These are phyloP conservation scores for Alternaria tenuissima DNA, from an alignment of 2,329 filamentous ascomycete species.

Conservation along the genomic window DNA sequence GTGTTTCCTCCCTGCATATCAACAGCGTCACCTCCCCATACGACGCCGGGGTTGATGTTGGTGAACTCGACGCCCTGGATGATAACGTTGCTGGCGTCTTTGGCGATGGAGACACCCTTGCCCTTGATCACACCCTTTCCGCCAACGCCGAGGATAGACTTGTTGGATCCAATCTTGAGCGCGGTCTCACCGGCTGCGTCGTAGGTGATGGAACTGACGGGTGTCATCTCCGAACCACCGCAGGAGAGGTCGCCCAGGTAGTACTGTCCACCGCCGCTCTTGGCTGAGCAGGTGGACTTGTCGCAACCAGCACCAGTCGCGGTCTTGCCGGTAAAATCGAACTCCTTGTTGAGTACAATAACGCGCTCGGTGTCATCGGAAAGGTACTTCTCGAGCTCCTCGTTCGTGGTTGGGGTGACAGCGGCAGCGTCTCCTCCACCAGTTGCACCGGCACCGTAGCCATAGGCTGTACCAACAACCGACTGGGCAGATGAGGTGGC, in stretches of 20 bases:
- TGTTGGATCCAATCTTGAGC: constrained; percentile 52
- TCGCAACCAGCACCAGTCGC: constrained; percentile 32
- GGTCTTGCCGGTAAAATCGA: constrained; percentile 38
- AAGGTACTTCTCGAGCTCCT: constrained; percentile 32
- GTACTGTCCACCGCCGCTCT: constrained; percentile 25
- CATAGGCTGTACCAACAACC: constrained; percentile 35
- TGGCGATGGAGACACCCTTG: constrained; percentile 51
- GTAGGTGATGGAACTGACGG: constrained; percentile 43
- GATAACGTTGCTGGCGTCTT: constrained; percentile 47
- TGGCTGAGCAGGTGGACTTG: constrained; percentile 25
- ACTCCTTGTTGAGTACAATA: constrained; percentile 32
- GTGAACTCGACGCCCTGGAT: constrained; percentile 54
- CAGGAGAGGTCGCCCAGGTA: constrained; percentile 36
- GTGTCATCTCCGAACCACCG: constrained; percentile 22
- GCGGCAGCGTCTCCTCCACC: constrained; percentile 33
- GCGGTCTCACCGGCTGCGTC: constrained; percentile 42
- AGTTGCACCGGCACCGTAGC: constrained; percentile 34
- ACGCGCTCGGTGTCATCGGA: constrained; percentile 30
- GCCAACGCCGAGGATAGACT: constrained; percentile 53
- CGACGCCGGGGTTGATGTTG: constrained; percentile 49
- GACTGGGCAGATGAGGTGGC: constrained; percentile 30
- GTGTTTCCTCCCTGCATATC: constrained; percentile 46
- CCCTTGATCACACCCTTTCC: constrained; percentile 53
- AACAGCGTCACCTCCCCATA: constrained; percentile 53
- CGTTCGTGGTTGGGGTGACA: constrained; percentile 32